Evolutionary conservation across 23 red algal species (phyloP).

Genomic region (Gracilariopsis chorda): DNA sequence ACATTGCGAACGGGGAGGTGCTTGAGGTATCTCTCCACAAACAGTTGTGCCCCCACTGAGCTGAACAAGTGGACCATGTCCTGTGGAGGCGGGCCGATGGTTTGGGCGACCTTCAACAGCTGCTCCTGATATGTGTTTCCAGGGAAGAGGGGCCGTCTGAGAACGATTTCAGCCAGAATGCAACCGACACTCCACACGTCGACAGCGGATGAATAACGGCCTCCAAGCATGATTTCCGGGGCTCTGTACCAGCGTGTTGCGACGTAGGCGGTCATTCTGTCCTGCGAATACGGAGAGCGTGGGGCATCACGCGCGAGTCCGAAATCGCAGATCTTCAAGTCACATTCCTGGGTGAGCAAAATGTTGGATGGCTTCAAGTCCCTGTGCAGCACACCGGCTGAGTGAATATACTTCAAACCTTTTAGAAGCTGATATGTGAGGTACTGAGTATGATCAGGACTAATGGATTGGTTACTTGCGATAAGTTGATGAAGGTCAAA

Average conservation of each 20-base stretch:
- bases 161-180: conserved; percentile 89
- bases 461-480: conserved; percentile 69
- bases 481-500: conserved; percentile 98
- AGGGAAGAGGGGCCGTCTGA: conserved; percentile 83
- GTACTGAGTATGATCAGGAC: conserved; percentile 89
- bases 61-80: conserved; percentile 53
- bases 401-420: conserved; percentile 93
- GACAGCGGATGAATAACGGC: conserved; percentile 74
- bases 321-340: conserved; percentile 88
- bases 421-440: conserved; percentile 94
- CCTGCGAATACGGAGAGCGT: neutral
- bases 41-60: conserved; percentile 44
- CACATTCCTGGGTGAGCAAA: conserved; percentile 82
- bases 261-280: conserved; percentile 75
- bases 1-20: conserved; percentile 62
- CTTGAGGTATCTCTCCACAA: conserved; percentile 49
- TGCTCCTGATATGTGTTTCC: conserved; percentile 78
- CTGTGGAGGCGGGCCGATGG: conserved; percentile 65
- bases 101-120: conserved; percentile 67
- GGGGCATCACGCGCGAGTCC: conserved; percentile 68
- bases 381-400: conserved; percentile 89
- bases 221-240: conserved; percentile 83
- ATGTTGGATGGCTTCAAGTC: conserved; percentile 98
- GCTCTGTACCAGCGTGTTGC: conserved; percentile 92
- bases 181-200: conserved; percentile 98